These are phyloP conservation scores for Cutaneotrichosporon sp. DNA, from an alignment of 1,284 basidiomycete genomes.

Conservation along the genomic window DNA sequence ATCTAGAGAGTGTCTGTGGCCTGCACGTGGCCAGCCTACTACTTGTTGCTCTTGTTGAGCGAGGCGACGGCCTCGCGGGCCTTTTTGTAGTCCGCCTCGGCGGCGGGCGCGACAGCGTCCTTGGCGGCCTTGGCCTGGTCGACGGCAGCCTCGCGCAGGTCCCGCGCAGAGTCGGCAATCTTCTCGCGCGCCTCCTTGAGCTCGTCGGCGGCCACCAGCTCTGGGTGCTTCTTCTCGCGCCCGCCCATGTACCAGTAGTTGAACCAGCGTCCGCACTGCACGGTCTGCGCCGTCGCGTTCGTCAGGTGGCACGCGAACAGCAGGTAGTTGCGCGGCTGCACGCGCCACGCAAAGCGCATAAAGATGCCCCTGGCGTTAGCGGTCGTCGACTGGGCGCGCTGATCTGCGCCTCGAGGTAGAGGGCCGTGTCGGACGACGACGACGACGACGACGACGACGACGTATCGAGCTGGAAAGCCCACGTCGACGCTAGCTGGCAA, in stretches of 20 bases:
- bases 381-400: no score
- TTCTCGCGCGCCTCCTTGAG: conserved; percentile 5
- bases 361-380: conserved; percentile 66
- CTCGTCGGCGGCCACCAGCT: conserved; percentile 17
- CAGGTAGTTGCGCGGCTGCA: conserved; percentile 89
- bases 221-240: conserved; percentile 38
- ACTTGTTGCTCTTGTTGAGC: conserved; percentile 1
- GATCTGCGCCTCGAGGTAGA: no score
- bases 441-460: no score
- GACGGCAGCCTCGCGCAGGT: conserved; percentile 1
- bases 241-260: conserved; percentile 68
- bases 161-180: conserved; percentile 6
- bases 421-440: no score
- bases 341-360: conserved; percentile 94
- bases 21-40: neutral
- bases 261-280: conserved; percentile 76
- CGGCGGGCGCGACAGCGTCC: conserved; percentile 14
- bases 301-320: conserved; percentile 88
- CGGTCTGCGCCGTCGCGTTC: conserved; percentile 75
- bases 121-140: conserved; percentile 14
- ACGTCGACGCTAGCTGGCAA: no score
- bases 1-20: neutral
- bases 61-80: conserved; percentile 21
- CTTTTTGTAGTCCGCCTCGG: conserved; percentile 19
- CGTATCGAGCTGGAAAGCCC: no score